A percentile compares a stretch with the other conserved stretches of the same genome.
Conservation (phyloP, 1,139 yeast genomes). For the Hansenula lynferdii region DNA sequence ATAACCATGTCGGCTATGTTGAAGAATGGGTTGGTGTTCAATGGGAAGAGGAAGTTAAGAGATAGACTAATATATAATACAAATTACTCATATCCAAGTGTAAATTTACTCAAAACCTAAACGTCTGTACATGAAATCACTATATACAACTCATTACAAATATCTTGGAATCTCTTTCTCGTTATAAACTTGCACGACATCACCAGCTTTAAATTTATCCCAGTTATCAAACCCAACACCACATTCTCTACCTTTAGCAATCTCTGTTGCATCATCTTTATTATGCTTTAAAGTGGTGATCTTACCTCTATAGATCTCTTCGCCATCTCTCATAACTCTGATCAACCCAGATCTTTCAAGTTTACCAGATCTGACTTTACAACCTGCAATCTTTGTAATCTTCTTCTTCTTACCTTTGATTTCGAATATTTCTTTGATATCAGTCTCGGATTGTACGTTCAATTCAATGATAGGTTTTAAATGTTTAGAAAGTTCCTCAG, state of each 20-base stretch:
- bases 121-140: too few relatives aligned
- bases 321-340: conserved; percentile 53
- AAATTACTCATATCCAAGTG: too few relatives aligned
- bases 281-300: conserved; percentile 75
- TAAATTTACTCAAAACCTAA: too few relatives aligned
- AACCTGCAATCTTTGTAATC: conserved; percentile 74
- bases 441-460: conserved; percentile 65
- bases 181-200: conserved; percentile 69
- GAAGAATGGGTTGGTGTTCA: conserved; percentile 95
- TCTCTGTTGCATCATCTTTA: conserved; percentile 75
- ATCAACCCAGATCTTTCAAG: conserved; percentile 56
- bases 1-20: conserved; percentile 69
- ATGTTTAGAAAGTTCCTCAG: conserved; percentile 53
- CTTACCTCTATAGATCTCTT: conserved; percentile 59
- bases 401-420: conserved; percentile 51
- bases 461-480: conserved; percentile 67
- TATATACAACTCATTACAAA: conserved; percentile 25
- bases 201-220: conserved; percentile 73
- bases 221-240: conserved; percentile 73
- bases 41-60: conserved; percentile 56
- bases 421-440: conserved; percentile 66
- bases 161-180: conserved; percentile 64
- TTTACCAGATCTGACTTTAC: conserved; percentile 71
- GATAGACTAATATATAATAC: too few relatives aligned
- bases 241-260: conserved; percentile 85